Evolutionary conservation across 2,329 filamentous ascomycete genomes (phyloP), one percentile per base, ranked within the genome.

Genomic region (Thelonectria olida): DNA sequence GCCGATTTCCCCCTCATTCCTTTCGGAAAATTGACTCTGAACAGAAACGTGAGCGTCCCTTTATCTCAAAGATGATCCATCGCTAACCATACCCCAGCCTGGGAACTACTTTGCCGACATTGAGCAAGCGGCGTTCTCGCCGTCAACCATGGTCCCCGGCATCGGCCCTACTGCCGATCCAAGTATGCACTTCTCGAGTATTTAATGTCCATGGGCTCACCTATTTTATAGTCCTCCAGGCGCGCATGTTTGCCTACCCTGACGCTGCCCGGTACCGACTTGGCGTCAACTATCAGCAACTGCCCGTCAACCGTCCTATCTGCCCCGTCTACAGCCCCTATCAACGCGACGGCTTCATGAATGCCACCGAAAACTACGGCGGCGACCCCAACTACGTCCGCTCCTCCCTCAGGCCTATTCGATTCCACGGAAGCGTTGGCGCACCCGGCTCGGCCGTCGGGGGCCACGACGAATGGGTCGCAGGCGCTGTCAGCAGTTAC

Each of bases 41-140:
- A 90, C 76, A 81, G 82, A 73, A 91, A 91, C 72, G 79, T 83
- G 1, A 28, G 63, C 22, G 3, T 17, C 9, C 3, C 0, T 5
- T 3, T 8, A 25, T 2, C 10, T 0, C 1, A 0, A 2, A 7
- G 2, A 34, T 31, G 13, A 12, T 5, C 3, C 6, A 15, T 17
- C 12, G 13, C 49, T 8, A 50, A 28, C 8, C 15, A 51, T 4
- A 1, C 5, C 1, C 7, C 2, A 69, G 67, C 65, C 67, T 1
- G 76, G 84, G 54, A 91, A 92, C 76, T 91, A 90, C 78, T 90
- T 91, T 69, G 81, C 84, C 56, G 90, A 92, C 67, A 85, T 90
- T 56, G 89, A 92, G 72, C 88, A 91, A 74, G 85, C 85, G 0
- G 85, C 86, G 2, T 92, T 91, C 71, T 88, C 85, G 0, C 89